Conservation (phyloP, 129 eudicot genomes). For the Flaveria trinervia region DNA sequence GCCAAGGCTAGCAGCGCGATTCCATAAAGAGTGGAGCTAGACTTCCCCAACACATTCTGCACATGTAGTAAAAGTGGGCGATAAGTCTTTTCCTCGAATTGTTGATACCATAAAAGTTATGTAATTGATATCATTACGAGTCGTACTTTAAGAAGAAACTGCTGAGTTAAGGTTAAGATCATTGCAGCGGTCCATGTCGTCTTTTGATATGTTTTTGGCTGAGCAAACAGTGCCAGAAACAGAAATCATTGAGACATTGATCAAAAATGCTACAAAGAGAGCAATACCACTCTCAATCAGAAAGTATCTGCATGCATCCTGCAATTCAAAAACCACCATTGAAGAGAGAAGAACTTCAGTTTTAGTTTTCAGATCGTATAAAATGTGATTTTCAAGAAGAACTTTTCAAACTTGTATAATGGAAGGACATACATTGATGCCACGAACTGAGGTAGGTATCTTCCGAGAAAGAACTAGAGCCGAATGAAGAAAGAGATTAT, state of each 20-base stretch:
- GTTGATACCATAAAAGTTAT: neutral
- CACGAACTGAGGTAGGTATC: slow-evolving; percentile 44
- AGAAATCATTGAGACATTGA: slow-evolving; percentile 53
- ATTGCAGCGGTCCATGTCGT: slow-evolving; percentile 33
- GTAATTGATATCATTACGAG: neutral
- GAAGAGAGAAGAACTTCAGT: neutral
- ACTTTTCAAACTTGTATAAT: neutral
- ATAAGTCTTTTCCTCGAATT: slow-evolving; percentile 5
- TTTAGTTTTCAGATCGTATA: neutral
- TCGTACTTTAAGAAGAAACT: slow-evolving; percentile 47
- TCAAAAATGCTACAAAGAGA: slow-evolving; percentile 57
- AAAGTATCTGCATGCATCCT: slow-evolving; percentile 64
- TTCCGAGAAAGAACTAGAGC: slow-evolving; percentile 55
- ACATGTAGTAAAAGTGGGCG: neutral
- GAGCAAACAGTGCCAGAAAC: slow-evolving; percentile 65
- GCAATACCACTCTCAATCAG: slow-evolving; percentile 66
- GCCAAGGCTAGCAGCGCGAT: slow-evolving; percentile 80
- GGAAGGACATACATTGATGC: slow-evolving; percentile 41
- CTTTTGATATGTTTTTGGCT: slow-evolving; percentile 26
- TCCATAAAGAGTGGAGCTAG: slow-evolving; percentile 66
- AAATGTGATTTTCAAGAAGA: neutral
- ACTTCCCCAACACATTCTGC: slow-evolving; percentile 55
- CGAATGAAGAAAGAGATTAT: slow-evolving; percentile 65
- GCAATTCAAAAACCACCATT: slow-evolving; percentile 21
- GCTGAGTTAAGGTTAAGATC: slow-evolving; percentile 57